Percentiles rank a stretch among this genome's conserved stretches.
Evolutionary conservation across 2,329 filamentous ascomycete genomes (phyloP).

Genomic region (Penicillium sp.): DNA sequence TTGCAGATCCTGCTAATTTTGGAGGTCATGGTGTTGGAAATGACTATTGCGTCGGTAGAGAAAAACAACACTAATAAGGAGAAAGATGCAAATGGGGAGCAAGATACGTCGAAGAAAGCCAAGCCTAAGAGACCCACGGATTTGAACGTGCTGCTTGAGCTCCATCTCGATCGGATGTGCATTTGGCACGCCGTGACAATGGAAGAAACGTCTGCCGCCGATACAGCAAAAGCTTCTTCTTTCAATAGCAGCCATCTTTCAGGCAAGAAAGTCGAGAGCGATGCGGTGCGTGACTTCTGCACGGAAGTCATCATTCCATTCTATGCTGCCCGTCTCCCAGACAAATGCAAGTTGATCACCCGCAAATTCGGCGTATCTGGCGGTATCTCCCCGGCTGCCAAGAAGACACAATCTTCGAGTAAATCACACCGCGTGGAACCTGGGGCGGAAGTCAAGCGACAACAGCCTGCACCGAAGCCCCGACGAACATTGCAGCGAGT

Average conservation of each 20-base stretch:
- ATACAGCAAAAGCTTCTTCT: conserved; percentile 28
- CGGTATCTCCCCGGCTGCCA: conserved; percentile 38
- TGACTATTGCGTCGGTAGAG: conserved; percentile 20
- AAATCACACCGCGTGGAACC: conserved; percentile 30
- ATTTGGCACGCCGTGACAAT: conserved; percentile 52
- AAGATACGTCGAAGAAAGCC: conserved; percentile 23
- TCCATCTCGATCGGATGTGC: conserved; percentile 50
- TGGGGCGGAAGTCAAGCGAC: conserved; percentile 34
- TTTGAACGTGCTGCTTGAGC: conserved; percentile 46
- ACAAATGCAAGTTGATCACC: conserved; percentile 48
- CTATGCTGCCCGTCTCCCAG: conserved; percentile 49
- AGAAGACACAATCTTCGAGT: conserved; percentile 34
- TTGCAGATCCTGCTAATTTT: conserved; percentile 52
- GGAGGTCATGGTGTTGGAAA: conserved; percentile 48
- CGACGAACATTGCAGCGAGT: conserved; percentile 48
- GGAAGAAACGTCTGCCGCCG: conserved; percentile 35
- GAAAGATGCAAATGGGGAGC: conserved; percentile 17
- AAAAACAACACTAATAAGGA: conserved; percentile 19
- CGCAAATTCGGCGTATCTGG: conserved; percentile 49
- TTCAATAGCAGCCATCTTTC: conserved; percentile 31
- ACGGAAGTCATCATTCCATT: conserved; percentile 53
- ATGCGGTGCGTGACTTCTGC: conserved; percentile 52
- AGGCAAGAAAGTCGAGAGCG: conserved; percentile 41
- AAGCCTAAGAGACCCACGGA: conserved; percentile 45
- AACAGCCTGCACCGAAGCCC: conserved; percentile 26